Base-by-base conservation (phyloP, 2,329 filamentous ascomycete species). In the Ophiobolus disseminans region DNA sequence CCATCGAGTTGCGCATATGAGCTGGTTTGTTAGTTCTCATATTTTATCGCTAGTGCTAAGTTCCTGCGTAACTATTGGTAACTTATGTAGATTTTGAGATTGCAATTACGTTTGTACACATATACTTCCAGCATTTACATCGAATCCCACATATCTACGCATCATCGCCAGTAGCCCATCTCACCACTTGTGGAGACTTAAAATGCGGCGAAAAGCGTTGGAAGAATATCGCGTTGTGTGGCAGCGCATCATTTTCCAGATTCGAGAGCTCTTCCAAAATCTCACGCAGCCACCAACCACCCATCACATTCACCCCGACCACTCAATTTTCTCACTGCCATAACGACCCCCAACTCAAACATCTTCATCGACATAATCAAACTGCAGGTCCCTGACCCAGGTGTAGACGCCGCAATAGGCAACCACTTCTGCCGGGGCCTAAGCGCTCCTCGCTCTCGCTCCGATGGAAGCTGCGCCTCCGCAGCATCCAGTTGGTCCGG, bases 361-460 rank as follows among this genome's bases (percentile, higher is more conserved):
- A 13, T 53, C 63, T 23, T 37, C 63, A 23, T 63, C 48, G 66
- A 69, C 14, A 50, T 68, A 19, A 59, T 67, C 31, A 30, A 54
- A 9, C 14, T 69, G 11, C 48, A 42, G 22, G 65, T 60, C 4
- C 55, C 59, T 1, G 59, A 56, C 32, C 48, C 59, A 4, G 46
- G 49, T 19, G 50, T 67, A 14, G 65, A 65, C 13, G 53, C 59
- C 36, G 58, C 53, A 2, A 64, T 69, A 13, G 66, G 65, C 26
- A 68, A 65, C 35, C 55, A 57, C 10, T 69, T 69, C 39, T 63
- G 66, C 9, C 67, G 66, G 66, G 60, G 64, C 66, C 66, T 0
- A 60, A 58, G 43, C 58, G 57, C 14, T 65, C 62, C 2, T 63
- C 60, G 8, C 50, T 68, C 2, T 56, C 58, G 1, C 20, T 51